These are phyloP conservation scores for Trametes meyenii DNA, from an alignment of 768 basidiomycete genomes.

Conservation along the genomic window DNA sequence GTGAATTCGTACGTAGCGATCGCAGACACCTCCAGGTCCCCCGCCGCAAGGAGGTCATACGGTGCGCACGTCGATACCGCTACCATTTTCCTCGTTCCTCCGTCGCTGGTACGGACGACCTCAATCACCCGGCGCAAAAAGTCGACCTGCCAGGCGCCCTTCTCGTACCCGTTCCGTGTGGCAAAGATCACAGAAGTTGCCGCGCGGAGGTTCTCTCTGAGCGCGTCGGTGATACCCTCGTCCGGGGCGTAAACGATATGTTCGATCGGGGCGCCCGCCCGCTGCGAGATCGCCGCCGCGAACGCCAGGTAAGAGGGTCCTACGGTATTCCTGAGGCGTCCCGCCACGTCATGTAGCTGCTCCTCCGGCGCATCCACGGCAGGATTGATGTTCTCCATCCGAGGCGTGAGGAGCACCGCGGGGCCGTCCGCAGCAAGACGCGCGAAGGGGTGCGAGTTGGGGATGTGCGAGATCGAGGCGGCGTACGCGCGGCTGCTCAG, in stretches of 20 bases:
- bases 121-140: constrained; percentile 38
- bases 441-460: constrained; percentile 40
- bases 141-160: constrained; percentile 53
- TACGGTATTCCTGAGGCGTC: constrained; percentile 56
- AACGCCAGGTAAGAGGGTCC: constrained; percentile 58
- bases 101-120: constrained; percentile 20
- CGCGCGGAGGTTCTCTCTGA: constrained; percentile 18
- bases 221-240: constrained; percentile 12
- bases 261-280: constrained; percentile 32
- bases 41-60: constrained; percentile 52
- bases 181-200: constrained; percentile 50
- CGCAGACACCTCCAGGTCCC: constrained; percentile 36
- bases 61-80: constrained; percentile 67
- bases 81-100: constrained; percentile 39
- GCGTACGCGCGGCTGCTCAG: constrained; percentile 54
- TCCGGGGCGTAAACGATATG: constrained; percentile 51
- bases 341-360: constrained; percentile 44
- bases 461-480: constrained; percentile 49
- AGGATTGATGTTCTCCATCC: constrained; percentile 56
- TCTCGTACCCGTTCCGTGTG: constrained; percentile 58
- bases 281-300: constrained; percentile 39
- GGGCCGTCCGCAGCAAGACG: constrained; percentile 34
- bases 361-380: constrained; percentile 63
- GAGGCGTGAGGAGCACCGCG: constrained; percentile 55
- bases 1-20: constrained; percentile 67